A percentile compares a stretch with the other conserved stretches of the same genome.
Evolutionary conservation across 768 basidiomycete genomes (phyloP).

Genomic region (Termitomyces titanicus): DNA sequence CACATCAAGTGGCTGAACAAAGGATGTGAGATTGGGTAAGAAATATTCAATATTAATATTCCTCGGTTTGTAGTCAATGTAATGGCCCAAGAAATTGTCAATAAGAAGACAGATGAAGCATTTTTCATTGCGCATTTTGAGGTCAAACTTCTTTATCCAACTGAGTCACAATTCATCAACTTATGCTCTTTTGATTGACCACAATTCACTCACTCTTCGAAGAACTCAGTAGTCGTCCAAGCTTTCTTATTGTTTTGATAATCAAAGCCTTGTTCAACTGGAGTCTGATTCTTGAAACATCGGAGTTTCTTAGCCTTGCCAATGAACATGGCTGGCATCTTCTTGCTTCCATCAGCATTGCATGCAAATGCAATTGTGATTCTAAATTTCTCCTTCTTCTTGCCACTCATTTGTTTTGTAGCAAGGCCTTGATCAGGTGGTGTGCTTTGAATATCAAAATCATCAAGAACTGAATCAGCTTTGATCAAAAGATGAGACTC

Average conservation of each 20-base stretch:
- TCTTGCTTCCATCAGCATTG: slow-evolving; percentile 28
- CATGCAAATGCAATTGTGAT: slow-evolving; percentile 16
- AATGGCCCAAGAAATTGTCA: slow-evolving; percentile 31
- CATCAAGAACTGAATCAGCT: background rate
- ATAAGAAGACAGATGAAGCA: slow-evolving; percentile 21
- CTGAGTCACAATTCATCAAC: slow-evolving; percentile 20
- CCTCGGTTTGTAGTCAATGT: slow-evolving; percentile 19
- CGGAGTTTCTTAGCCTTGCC: slow-evolving; percentile 29
- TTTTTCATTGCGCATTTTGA: slow-evolving; percentile 17
- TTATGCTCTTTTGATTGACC: no score
- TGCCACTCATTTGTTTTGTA: slow-evolving; percentile 27
- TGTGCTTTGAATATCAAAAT: slow-evolving; percentile 2
- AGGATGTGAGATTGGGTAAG: slow-evolving; percentile 31
- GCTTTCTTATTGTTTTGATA: no score
- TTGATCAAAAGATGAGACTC: slow-evolving; percentile 1
- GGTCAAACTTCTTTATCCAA: background rate
- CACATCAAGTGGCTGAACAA: slow-evolving; percentile 29
- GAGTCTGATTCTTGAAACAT: slow-evolving; percentile 25
- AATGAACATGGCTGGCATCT: slow-evolving; percentile 28
- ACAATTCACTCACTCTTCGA: no score
- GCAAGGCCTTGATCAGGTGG: slow-evolving; percentile 30
- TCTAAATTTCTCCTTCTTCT: slow-evolving; percentile 27
- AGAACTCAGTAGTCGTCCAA: no score
- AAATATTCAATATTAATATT: slow-evolving; percentile 28
- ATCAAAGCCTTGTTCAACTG: slow-evolving; percentile 17